Evolutionary conservation across 352 stramenopile genomes (phyloP).

Genomic region (Plasmopara halstedii): DNA sequence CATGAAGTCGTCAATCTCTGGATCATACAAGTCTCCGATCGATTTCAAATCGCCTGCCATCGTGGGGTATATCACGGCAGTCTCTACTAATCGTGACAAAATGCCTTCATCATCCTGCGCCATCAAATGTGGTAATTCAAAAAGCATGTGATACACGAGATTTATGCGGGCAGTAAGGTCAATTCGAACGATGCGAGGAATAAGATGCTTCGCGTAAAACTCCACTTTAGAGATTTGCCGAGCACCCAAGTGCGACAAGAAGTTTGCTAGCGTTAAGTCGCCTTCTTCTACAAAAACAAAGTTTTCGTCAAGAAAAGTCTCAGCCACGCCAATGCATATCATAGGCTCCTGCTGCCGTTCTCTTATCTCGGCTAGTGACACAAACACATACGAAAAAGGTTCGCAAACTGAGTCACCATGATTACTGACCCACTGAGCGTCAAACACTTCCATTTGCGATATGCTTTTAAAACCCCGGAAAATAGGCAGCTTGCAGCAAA

Average conservation of each 20-base stretch:
- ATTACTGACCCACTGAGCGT: slow-evolving; percentile 17
- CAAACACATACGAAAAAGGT: slow-evolving; percentile 18
- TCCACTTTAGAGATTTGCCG: slow-evolving; percentile 33
- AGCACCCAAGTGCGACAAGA: slow-evolving; percentile 29
- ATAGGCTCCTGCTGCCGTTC: slow-evolving; percentile 11
- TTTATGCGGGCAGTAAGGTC: slow-evolving; percentile 22
- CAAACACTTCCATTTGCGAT: slow-evolving; percentile 5
- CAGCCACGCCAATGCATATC: slow-evolving; percentile 35
- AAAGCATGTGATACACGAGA: slow-evolving; percentile 38
- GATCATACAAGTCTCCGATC: slow-evolving; percentile 63
- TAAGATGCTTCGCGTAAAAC: slow-evolving; percentile 42
- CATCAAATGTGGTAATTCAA: slow-evolving; percentile 32
- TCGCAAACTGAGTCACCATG: slow-evolving; percentile 5
- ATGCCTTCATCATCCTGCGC: slow-evolving; percentile 33
- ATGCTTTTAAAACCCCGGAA: slow-evolving; percentile 30
- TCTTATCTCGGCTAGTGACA: slow-evolving; percentile 19
- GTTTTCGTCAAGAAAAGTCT: slow-evolving; percentile 37
- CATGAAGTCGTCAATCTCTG: slow-evolving; percentile 60
- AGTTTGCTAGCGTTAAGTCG: slow-evolving; percentile 22
- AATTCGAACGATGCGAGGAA: slow-evolving; percentile 38
- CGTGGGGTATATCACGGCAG: slow-evolving; percentile 48
- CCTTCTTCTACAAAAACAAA: slow-evolving; percentile 46
- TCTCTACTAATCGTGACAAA: slow-evolving; percentile 36
- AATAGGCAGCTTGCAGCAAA: slow-evolving; percentile 42
- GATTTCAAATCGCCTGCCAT: slow-evolving; percentile 42